Base-by-base conservation (phyloP, 257 asterid species). In the Forsythia viridissima region DNA sequence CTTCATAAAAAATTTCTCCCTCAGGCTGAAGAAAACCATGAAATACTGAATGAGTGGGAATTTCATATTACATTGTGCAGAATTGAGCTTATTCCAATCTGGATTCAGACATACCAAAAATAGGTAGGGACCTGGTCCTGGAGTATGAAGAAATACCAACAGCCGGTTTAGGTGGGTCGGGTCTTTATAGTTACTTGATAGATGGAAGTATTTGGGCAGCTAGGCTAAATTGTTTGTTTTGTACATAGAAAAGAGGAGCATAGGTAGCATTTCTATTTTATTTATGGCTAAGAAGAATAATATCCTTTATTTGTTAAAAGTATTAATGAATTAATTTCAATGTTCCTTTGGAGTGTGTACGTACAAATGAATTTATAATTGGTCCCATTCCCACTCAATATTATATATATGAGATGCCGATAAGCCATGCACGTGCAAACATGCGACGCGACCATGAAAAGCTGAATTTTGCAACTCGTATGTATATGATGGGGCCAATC, bases 1-100 rank as follows among this genome's bases (percentile, higher is more conserved):
- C 79, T 76, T 84, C 34, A 74, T 90, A 12, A 93, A 84, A 48
- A 87, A 86, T 21, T 91, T 95, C 85, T 86, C 92, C 72, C 79
- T 78, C 71, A 88, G 73, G 76, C 89, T 90, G 80, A 87, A 84
- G 90, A 88, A 77, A 55, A 71, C 68, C 20, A 70, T 86, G 85
- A 87, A 78, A 83, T 42, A 48, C 6, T 48, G 57, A 46, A 13
- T 46, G 55, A 44, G 51, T 10, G 13, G 57, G 34, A 30, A 30
- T 30, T 30, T 30, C 34, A 30, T 30, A 30, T 30, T 30, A 30
- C 34, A 30, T 30, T 30, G 34, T 30, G 34, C 34, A 1, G 34
- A 30, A 30, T 30, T 30, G 34, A 30, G 34, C 34, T 30, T 30
- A 30, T 30, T 30, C 2, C 34, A 30, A 30, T 30, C 34, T 30